These are phyloP conservation scores for Bisporella sp. DNA, from an alignment of 2,329 filamentous ascomycete genomes.

Conservation along the genomic window DNA sequence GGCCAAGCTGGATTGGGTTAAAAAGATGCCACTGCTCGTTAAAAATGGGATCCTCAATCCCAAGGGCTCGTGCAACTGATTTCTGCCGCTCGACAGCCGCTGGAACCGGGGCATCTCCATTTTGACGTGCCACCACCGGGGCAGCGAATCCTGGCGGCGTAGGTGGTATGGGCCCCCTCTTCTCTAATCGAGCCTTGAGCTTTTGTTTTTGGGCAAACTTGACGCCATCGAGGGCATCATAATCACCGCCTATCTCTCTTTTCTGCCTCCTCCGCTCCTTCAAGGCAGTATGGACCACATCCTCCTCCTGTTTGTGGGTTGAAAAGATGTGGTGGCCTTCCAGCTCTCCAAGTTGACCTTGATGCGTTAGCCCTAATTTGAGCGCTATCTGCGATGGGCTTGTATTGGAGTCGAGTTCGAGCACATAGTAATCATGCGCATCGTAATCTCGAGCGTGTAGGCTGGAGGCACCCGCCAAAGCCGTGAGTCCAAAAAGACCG, in stretches of 20 bases:
- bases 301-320: slow-evolving; percentile 52
- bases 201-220: slow-evolving; percentile 75
- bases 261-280: slow-evolving; percentile 50
- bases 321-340: slow-evolving; percentile 81
- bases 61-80: slow-evolving; percentile 56
- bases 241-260: slow-evolving; percentile 40
- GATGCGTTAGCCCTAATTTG: slow-evolving; percentile 68
- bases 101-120: slow-evolving; percentile 9
- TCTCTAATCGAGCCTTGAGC: slow-evolving; percentile 53
- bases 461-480: slow-evolving; percentile 36
- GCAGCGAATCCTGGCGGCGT: slow-evolving; percentile 14
- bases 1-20: slow-evolving; percentile 72
- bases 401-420: slow-evolving; percentile 65
- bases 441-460: slow-evolving; percentile 64
- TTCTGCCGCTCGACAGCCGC: slow-evolving; percentile 49
- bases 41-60: slow-evolving; percentile 86
- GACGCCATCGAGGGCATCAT: slow-evolving; percentile 64
- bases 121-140: slow-evolving; percentile 14
- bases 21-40: slow-evolving; percentile 91
- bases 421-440: slow-evolving; percentile 84
- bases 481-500: slow-evolving; percentile 46
- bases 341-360: slow-evolving; percentile 74
- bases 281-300: slow-evolving; percentile 50
- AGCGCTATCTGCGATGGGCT: slow-evolving; percentile 64
- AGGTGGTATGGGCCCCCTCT: slow-evolving; percentile 32